Conservation (phyloP, 208 protist species). For the Entamoeba dispar region DNA sequence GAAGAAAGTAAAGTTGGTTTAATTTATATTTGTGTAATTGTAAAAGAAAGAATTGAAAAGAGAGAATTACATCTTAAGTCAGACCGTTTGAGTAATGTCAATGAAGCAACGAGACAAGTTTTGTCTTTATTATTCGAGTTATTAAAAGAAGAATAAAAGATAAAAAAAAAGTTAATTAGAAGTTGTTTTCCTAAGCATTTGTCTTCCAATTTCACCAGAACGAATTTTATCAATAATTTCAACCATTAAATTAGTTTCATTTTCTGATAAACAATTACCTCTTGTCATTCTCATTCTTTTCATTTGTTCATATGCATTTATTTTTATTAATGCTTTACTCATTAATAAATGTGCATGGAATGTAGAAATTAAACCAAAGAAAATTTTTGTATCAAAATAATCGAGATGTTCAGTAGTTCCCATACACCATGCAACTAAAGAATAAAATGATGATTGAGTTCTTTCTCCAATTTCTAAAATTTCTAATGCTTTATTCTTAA, state of each 20-base stretch:
- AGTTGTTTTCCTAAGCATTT: not conserved
- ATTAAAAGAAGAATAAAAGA: not conserved
- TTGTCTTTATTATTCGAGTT: not conserved
- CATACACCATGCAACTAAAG: not conserved
- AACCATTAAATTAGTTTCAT: not conserved
- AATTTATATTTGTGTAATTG: not conserved
- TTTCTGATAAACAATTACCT: not conserved
- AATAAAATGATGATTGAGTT: not conserved
- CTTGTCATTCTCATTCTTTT: not conserved
- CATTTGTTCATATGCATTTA: not conserved
- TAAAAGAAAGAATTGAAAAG: not conserved
- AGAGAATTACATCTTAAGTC: not conserved
- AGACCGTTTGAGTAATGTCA: not conserved
- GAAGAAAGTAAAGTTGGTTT: not conserved
- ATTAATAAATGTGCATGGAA: not conserved
- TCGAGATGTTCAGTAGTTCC: not conserved
- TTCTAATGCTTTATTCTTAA: not conserved
- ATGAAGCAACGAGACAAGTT: not conserved
- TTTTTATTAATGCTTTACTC: not conserved
- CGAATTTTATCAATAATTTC: not conserved
- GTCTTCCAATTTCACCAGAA: not conserved
- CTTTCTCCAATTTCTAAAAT: not conserved
- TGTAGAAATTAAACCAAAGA: not conserved
- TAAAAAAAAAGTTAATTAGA: not conserved
- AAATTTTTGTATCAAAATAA: not conserved